These are phyloP conservation scores for Scopulariopsis brevicaulis DNA, from an alignment of 2,329 filamentous ascomycete species.

Conservation along the genomic window DNA sequence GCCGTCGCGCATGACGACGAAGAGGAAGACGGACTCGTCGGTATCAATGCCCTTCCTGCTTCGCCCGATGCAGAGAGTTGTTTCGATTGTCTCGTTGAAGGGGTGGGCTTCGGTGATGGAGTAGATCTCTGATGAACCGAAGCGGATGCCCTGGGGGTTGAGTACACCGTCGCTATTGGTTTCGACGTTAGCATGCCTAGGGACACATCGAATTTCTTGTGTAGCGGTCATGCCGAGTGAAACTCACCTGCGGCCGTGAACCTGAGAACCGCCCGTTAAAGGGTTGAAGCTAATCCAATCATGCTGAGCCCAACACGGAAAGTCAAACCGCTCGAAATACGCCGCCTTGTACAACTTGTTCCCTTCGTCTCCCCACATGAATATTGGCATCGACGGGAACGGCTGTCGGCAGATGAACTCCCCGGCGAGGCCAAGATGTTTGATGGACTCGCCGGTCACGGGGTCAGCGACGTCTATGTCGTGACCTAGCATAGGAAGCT, in stretches of 20 bases:
- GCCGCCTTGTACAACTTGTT: conserved; percentile 26
- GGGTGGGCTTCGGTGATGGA: conserved; percentile 20
- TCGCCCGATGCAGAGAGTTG: conserved; percentile 11
- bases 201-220: no score
- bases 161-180: conserved; percentile 27
- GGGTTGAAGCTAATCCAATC: conserved; percentile 31
- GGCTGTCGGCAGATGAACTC: conserved; percentile 31
- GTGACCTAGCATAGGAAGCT: conserved; percentile 29
- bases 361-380: conserved; percentile 29
- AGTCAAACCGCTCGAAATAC: conserved; percentile 30
- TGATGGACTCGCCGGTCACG: conserved; percentile 20
- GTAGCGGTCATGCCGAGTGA: not conserved
- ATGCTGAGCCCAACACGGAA: conserved; percentile 30
- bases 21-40: conserved; percentile 13
- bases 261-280: conserved; percentile 23
- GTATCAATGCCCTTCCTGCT: conserved; percentile 7
- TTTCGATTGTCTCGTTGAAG: conserved; percentile 1
- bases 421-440: conserved; percentile 21
- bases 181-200: not conserved
- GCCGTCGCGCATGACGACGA: conserved; percentile 10
- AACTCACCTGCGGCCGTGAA: conserved; percentile 26
- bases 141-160: conserved; percentile 33
- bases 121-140: conserved; percentile 33
- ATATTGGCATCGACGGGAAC: conserved; percentile 32
- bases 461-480: conserved; percentile 31